These are phyloP conservation scores for Sporisorium sorghi DNA, from an alignment of 1,284 basidiomycete species.

Conservation along the genomic window DNA sequence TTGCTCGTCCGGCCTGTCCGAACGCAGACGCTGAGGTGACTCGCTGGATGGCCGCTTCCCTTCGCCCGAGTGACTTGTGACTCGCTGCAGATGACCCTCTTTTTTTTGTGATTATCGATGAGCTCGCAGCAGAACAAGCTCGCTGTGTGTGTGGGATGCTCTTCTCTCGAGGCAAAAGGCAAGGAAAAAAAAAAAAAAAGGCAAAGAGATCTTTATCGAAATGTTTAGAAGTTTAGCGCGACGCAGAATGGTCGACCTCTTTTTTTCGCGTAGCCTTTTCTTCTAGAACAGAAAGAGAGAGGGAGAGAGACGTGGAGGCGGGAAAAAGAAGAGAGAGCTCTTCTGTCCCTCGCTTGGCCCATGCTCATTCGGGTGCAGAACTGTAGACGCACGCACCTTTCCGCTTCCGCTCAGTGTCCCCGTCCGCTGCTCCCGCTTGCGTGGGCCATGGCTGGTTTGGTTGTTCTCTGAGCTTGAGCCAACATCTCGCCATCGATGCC, in stretches of 20 bases:
- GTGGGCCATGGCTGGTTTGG: neutral
- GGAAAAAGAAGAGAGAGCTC: neutral
- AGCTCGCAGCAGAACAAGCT: neutral
- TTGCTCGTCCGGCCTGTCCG: conserved; percentile 32
- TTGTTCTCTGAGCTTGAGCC: conserved; percentile 6
- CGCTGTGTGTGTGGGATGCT: too few relatives aligned
- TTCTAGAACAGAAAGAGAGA: too few relatives aligned
- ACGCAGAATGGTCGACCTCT: conserved; percentile 18
- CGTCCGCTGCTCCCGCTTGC: too few relatives aligned
- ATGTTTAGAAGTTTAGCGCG: conserved; percentile 11
- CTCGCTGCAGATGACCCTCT: conserved; percentile 16
- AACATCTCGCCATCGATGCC: conserved; percentile 14
- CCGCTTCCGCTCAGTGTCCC: too few relatives aligned
- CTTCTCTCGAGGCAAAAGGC: neutral
- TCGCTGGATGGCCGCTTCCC: neutral
- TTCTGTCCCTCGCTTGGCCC: conserved; percentile 13
- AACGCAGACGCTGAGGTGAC: conserved; percentile 8
- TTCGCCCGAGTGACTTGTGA: neutral
- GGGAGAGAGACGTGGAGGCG: neutral
- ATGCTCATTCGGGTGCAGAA: too few relatives aligned
- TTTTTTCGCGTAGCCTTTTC: conserved; percentile 6
- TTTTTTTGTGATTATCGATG: conserved; percentile 43
- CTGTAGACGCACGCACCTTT: conserved; percentile 19
- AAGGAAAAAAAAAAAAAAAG: conserved; percentile 3
- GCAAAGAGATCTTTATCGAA: conserved; percentile 31